Base-by-base conservation (phyloP, 2,329 filamentous ascomycete genomes). In the Fonsecaea erecta region DNA sequence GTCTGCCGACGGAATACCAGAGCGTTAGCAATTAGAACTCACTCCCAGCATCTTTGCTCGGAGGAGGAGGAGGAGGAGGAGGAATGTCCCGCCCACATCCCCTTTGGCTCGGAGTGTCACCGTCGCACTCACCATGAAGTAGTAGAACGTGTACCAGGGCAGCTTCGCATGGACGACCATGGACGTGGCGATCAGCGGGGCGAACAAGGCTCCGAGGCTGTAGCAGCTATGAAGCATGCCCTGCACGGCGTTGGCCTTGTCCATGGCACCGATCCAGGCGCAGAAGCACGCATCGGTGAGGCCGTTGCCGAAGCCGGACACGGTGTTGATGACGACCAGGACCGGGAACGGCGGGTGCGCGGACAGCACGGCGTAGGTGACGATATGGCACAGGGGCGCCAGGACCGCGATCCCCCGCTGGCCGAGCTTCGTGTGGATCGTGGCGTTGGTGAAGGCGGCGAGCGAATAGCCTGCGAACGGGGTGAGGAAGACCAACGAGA, bases 151-250 rank as follows among this genome's bases (percentile, higher is more conserved):
- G 70, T 88, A 91, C 90, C 90, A 93, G 1, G 78, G 80, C 65
- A 87, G 74, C 8, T 78, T 70, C 0, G 78, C 84, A 70, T 86
- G 87, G 0, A 88, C 87, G 26, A 92, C 84, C 83, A 93, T 86
- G 16, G 84, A 83, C 0, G 90, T 92, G 1, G 90, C 89, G 64
- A 92, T 83, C 2, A 92, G 76, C 0, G 90, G 90, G 1, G 83
- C 81, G 16, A 92, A 79, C 0, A 88, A 86, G 1, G 86, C 90
- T 0, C 91, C 91, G 0, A 91, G 72, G 0, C 90, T 90, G 72
- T 92, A 94, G 40, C 85, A 85, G 0, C 85, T 89, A 74, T 93
- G 90, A 28, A 93, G 77, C 64, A 92, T 82, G 0, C 91, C 90
- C 1, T 92, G 83, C 0, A 93, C 79, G 73, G 93, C 87, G 73